phyloP scores from a whole-genome alignment of 805 yeast species.

The Kuraishia molischiana region DNA sequence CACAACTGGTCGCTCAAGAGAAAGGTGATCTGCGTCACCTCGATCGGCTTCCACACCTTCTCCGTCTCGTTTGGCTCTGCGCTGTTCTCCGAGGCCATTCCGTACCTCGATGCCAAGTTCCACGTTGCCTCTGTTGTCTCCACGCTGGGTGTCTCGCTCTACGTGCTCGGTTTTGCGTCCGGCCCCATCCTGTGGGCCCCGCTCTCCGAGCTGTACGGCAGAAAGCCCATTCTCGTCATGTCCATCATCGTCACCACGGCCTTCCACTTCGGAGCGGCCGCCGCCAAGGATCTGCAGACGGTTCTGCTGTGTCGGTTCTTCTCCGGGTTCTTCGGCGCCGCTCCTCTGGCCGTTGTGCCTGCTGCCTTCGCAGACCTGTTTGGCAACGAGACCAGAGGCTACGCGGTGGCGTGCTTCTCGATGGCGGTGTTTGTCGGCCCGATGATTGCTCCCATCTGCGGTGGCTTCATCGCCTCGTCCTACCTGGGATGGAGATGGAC shows the following conservation, averaged over 20 bases:
- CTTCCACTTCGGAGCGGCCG: constrained; percentile 66
- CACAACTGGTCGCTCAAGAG: constrained; percentile 56
- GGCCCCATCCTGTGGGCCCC: constrained; percentile 94
- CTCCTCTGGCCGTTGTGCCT: constrained; percentile 79
- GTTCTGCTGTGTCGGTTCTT: constrained; percentile 70
- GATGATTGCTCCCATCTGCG: constrained; percentile 70
- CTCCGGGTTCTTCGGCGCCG: constrained; percentile 75
- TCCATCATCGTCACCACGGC: constrained; percentile 46
- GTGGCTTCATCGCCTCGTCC: constrained; percentile 54
- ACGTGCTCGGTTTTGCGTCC: constrained; percentile 87
- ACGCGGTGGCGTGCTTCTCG: constrained; percentile 62
- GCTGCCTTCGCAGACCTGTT: constrained; percentile 83
- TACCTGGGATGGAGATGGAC: constrained; percentile 77
- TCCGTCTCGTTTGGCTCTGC: constrained; percentile 71
- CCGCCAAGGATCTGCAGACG: constrained; percentile 73
- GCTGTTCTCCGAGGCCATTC: constrained; percentile 59
- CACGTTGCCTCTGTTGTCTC: constrained; percentile 62
- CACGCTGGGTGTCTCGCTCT: constrained; percentile 67
- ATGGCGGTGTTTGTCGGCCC: constrained; percentile 76
- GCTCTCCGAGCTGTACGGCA: constrained; percentile 67
- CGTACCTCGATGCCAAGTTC: constrained; percentile 36
- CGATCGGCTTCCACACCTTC: constrained; percentile 39
- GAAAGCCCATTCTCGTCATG: constrained; percentile 49
- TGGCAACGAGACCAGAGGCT: constrained; percentile 57
- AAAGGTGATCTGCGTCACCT: constrained; percentile 33